Base-by-base conservation (phyloP, 2,329 filamentous ascomycete species). In the Nannizziopsis arthrosporioides region DNA sequence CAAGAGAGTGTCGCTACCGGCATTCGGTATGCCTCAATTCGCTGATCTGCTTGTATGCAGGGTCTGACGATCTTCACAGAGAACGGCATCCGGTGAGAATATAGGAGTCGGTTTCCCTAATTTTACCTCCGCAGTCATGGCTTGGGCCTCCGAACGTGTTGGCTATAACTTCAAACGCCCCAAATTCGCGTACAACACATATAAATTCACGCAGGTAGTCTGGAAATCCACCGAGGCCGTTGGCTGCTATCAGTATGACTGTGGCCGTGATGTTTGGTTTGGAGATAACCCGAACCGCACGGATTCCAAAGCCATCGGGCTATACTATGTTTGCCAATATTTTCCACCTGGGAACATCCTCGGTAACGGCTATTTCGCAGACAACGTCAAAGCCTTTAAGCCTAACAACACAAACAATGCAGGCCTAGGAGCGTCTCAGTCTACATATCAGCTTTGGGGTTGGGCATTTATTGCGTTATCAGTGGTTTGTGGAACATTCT, bases 131-230 rank as follows among this genome's bases (percentile, higher is more conserved):
- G 72, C 75, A 43, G 69, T 88, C n/a, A 73, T 77, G 39, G 75
- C 73, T 1, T 88, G 84, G 83, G 84, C 77, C 14, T 55, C 72
- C 54, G 80, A 85, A 64, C 62, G 76, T 9, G 57, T 61, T 0
- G 50, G 68, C 5, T 88, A 85, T 59, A 63, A 82, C 55, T 88
- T 76, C 61, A 54, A 59, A 1, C 59, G 72, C 1, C 74, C 73
- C 0, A 38, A 17, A 11, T 47, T 42, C 14, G 7, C 15, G 3
- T 19, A 35, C 12, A 68, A 65, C 0, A 73, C 73, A 0, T 86
- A 83, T 57, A 81, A 85, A 60, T 86, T 86, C 56, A 83, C 82
- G 1, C 82, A 85, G 68, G 63, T 86, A 5, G 81, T 86, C 5
- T 86, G 83, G 82, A 77, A 74, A 61, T 63, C 68, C 18, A 84